Percentiles rank a stretch among this genome's conserved stretches.
phyloP scores from a whole-genome alignment of 768 basidiomycete species.

The Boletus bicolor region DNA sequence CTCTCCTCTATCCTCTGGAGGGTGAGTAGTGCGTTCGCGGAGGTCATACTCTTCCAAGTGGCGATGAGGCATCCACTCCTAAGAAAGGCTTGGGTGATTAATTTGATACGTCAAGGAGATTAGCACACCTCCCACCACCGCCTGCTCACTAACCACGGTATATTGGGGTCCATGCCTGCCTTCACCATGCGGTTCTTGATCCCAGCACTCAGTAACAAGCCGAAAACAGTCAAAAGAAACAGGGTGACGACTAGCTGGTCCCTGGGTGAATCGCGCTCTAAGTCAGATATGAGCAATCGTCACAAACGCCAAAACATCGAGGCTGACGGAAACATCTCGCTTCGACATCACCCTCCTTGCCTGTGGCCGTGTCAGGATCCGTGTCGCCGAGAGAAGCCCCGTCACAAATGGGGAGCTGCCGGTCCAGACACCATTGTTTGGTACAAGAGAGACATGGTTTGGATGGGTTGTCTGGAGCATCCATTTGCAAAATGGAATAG shows the following conservation, averaged over 20 bases:
- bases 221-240: slow-evolving; percentile 85
- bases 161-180: slow-evolving; percentile 63
- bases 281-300: slow-evolving; percentile 22
- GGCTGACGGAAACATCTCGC: slow-evolving; percentile 91
- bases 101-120: slow-evolving; percentile 16
- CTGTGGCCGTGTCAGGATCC: slow-evolving; percentile 89
- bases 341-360: slow-evolving; percentile 94
- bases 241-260: slow-evolving; percentile 92
- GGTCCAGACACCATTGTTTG: slow-evolving; percentile 93
- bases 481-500: slow-evolving; percentile 80
- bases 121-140: slow-evolving; percentile 82
- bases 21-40: slow-evolving; percentile 33
- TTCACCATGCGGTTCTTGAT: slow-evolving; percentile 80
- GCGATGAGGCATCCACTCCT: slow-evolving; percentile 46
- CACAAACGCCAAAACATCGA: slow-evolving; percentile 32
- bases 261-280: slow-evolving; percentile 93
- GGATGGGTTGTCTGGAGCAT: slow-evolving; percentile 75
- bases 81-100: slow-evolving; percentile 17
- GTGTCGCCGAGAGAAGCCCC: slow-evolving; percentile 82
- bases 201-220: slow-evolving; percentile 78
- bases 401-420: slow-evolving; percentile 79
- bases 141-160: slow-evolving; percentile 60
- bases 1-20: slow-evolving; percentile 36
- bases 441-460: slow-evolving; percentile 94
- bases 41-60: slow-evolving; percentile 52